phyloP scores from a whole-genome alignment of 345 rosid species.

The Populus alba region DNA sequence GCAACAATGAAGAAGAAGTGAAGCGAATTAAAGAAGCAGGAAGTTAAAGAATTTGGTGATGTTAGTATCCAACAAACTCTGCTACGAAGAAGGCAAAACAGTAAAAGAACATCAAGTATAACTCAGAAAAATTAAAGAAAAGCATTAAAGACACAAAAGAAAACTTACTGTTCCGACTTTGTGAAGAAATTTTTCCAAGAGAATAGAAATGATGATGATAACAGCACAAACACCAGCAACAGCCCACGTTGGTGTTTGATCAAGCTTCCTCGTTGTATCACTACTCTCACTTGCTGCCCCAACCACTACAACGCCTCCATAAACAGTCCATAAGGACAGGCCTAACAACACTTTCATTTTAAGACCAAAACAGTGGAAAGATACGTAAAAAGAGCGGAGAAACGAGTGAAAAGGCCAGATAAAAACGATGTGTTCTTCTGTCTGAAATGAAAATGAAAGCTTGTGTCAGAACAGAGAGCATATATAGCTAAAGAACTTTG shows the following conservation, averaged over 20 bases:
- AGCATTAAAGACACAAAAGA: not conserved
- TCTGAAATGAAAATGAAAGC: not conserved
- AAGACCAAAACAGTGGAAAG: not conserved
- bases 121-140: no score
- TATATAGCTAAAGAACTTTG: not conserved
- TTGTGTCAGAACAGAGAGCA: not conserved
- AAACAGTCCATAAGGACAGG: not conserved
- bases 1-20: not conserved
- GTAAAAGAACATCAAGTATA: not conserved
- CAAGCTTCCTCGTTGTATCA: conserved; percentile 43
- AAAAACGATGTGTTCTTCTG: not conserved
- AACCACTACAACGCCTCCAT: conserved; percentile 9
- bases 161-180: conserved; percentile 63
- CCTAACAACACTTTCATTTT: conserved; percentile 6
- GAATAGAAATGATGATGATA: conserved; percentile 70
- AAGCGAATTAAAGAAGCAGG: not conserved
- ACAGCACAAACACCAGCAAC: conserved; percentile 76
- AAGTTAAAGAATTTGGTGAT: not conserved
- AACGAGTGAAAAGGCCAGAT: not conserved
- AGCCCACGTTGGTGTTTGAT: conserved; percentile 97
- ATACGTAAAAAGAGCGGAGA: not conserved
- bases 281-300: conserved; percentile 3
- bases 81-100: not conserved
- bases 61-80: not conserved
- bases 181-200: conserved; percentile 67